Evolutionary conservation across 768 basidiomycete species (phyloP), one percentile per base, ranked within the genome.

Genomic region (Ramaria rubella): DNA sequence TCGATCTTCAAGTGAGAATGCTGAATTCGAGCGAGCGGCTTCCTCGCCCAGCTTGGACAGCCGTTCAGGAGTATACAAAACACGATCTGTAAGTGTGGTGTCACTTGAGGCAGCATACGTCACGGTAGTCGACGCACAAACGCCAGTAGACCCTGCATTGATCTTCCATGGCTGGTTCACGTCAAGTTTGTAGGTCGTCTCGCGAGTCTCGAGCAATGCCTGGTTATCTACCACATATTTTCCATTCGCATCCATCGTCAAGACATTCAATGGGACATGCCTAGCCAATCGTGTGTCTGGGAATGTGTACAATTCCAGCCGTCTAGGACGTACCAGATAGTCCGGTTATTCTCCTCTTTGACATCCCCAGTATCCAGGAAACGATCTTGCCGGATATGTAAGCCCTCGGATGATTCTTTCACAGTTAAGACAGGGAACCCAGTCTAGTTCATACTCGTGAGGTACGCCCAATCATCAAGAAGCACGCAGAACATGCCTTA

Each of bases 341-440:
- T 94, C 68, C 91, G 75, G 63, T 96, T 92, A 58, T 96, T 90
- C 67, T 90, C 81, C 9, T 81, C 80, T 63, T 85, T 81, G 8
- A 82, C 83, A 59, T 78, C 79, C 0, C 93, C 94, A 0, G 86
- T 88, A 66, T 90, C 87, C 46, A 98, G 74, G 79, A 96, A 98
- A 19, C 96, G 80, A 67, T 96, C 90, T 71, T 98, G 96, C 31
- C 84, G 82, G 53, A 98, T 77, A 56, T 75, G 78, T 63, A 99
- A 83, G 9, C 86, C 86, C 43, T 77, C 80, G 0, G 75, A 68
- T 11, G 76, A 79, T 70, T 97, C 94, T 1, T 82, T 86, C 45
- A 98, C 90, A 29, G 83, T 87, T 55, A 98, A 68, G 26, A 98
- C 84, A 1, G 96, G 96, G 75, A 86, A 97, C 15, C 96, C 96